phyloP scores from a whole-genome alignment of 2,329 filamentous ascomycete species.

The Hypocreales sp. region DNA sequence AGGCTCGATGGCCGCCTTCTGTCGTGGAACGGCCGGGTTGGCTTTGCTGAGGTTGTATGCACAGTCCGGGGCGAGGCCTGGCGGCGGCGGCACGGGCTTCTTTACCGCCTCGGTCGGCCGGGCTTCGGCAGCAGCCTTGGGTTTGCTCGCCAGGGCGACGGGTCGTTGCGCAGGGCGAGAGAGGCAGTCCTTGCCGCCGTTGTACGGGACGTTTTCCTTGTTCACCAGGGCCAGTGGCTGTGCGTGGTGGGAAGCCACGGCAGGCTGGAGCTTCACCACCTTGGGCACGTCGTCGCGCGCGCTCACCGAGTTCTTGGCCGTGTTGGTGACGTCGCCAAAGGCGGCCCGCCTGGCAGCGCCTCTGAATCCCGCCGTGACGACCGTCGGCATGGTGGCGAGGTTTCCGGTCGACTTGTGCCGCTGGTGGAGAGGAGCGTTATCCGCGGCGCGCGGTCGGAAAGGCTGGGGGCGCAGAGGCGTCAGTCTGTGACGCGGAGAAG shows the following conservation, averaged over 20 bases:
- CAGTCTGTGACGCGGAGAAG: too few relatives aligned
- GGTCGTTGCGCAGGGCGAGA: constrained; percentile 21
- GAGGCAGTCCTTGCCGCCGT: constrained; percentile 17
- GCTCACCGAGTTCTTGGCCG: constrained; percentile 20
- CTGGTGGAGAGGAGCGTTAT: constrained; percentile 49
- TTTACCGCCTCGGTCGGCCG: constrained; percentile 10
- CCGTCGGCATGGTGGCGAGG: constrained; percentile 21
- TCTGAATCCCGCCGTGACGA: constrained; percentile 14
- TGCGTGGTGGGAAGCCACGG: constrained; percentile 10
- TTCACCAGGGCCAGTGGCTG: constrained; percentile 13
- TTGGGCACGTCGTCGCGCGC: constrained; percentile 20
- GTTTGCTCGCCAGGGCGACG: constrained; percentile 7
- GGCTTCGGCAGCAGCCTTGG: constrained; percentile 9
- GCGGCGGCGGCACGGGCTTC: constrained; percentile 6
- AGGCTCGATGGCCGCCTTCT: constrained; percentile 4
- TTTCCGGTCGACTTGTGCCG: constrained; percentile 67
- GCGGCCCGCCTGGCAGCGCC: constrained; percentile 55
- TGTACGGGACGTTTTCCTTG: constrained; percentile 27
- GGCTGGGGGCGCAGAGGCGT: constrained; percentile 15
- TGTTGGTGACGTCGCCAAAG: constrained; percentile 74
- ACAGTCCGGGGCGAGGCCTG: constrained; percentile 4
- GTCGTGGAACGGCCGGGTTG: constrained; percentile 7
- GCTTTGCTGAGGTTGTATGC: constrained; percentile 4
- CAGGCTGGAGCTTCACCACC: constrained; percentile 14
- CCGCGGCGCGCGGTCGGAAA: constrained; percentile 29